Conservation (phyloP, 352 stramenopile species). For the Globisporangium ultimum region DNA sequence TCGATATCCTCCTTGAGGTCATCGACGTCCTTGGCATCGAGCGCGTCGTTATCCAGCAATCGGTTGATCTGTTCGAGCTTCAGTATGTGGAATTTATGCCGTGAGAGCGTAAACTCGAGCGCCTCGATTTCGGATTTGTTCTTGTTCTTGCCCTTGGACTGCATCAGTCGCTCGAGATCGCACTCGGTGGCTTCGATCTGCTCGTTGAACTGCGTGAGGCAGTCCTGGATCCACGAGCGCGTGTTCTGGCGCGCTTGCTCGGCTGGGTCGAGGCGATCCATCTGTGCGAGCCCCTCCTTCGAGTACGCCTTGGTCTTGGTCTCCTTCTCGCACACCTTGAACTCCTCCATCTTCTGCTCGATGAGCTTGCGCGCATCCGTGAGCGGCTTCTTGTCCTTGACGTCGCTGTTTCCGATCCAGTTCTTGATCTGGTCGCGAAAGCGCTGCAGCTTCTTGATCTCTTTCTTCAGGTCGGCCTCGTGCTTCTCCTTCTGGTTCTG, state of each 20-base stretch:
- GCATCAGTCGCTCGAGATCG: slow-evolving; percentile 73
- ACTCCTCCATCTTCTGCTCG: slow-evolving; percentile 99
- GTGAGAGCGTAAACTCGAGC: slow-evolving; percentile 86
- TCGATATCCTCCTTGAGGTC: slow-evolving; percentile 97
- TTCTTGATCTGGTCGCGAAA: slow-evolving; percentile 99
- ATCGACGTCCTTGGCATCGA: slow-evolving; percentile 92
- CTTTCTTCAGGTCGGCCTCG: slow-evolving; percentile 99
- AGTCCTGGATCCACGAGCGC: slow-evolving; percentile 81
- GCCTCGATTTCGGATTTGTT: slow-evolving; percentile 93
- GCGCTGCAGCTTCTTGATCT: slow-evolving; percentile 99
- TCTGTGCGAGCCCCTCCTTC: slow-evolving; percentile 96
- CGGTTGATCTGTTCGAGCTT: slow-evolving; percentile 98
- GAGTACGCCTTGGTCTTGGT: slow-evolving; percentile 99
- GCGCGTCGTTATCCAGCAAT: slow-evolving; percentile 95
- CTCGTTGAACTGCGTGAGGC: slow-evolving; percentile 82
- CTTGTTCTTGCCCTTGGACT: slow-evolving; percentile 92
- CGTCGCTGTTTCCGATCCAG: slow-evolving; percentile 96
- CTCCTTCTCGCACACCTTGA: slow-evolving; percentile 99
- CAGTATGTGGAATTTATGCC: slow-evolving; percentile 97
- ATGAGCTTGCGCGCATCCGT: slow-evolving; percentile 91
- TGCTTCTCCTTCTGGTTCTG: slow-evolving; percentile 99
- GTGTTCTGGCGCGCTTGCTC: slow-evolving; percentile 82
- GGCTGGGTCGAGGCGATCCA: slow-evolving; percentile 90
- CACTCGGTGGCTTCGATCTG: slow-evolving; percentile 86
- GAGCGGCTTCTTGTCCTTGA: slow-evolving; percentile 96